phyloP scores from a whole-genome alignment of 1,139 yeast genomes.

The Hyphopichia buzzinii region DNA sequence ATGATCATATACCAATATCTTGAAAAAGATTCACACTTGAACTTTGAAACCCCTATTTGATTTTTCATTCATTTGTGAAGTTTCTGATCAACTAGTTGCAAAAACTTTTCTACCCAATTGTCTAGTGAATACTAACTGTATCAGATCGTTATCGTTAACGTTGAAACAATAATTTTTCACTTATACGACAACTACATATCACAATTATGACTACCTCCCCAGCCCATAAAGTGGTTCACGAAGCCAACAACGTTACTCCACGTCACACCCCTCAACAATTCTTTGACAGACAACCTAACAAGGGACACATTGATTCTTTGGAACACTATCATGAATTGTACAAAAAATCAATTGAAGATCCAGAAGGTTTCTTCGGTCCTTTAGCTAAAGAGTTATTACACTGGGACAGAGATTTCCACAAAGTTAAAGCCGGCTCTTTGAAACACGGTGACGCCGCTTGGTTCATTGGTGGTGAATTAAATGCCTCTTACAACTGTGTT shows the following conservation, averaged over 20 bases:
- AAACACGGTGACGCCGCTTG: conserved; percentile 82
- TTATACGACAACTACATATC: conserved; percentile 1
- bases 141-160: not conserved
- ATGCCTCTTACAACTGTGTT: conserved; percentile 93
- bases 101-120: no score
- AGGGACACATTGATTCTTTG: conserved; percentile 47
- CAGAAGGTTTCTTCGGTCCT: conserved; percentile 81
- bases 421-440: conserved; percentile 72
- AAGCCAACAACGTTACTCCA: conserved; percentile 66
- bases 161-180: not conserved
- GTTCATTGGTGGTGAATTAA: conserved; percentile 91
- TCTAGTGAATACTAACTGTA: conserved; percentile 1
- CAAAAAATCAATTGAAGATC: conserved; percentile 73
- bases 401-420: conserved; percentile 83
- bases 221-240: conserved; percentile 63
- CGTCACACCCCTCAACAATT: conserved; percentile 75
- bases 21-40: not conserved
- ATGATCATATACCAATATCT: not conserved
- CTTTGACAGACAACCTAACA: conserved; percentile 66
- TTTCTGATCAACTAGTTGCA: not conserved
- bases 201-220: conserved; percentile 16
- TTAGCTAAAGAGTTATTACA: conserved; percentile 73
- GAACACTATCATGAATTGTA: conserved; percentile 77
- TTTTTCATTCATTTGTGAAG: not conserved
- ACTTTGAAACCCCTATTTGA: not conserved